Conservation (phyloP, 2,329 filamentous ascomycete genomes). For the Alternaria consortialis region DNA sequence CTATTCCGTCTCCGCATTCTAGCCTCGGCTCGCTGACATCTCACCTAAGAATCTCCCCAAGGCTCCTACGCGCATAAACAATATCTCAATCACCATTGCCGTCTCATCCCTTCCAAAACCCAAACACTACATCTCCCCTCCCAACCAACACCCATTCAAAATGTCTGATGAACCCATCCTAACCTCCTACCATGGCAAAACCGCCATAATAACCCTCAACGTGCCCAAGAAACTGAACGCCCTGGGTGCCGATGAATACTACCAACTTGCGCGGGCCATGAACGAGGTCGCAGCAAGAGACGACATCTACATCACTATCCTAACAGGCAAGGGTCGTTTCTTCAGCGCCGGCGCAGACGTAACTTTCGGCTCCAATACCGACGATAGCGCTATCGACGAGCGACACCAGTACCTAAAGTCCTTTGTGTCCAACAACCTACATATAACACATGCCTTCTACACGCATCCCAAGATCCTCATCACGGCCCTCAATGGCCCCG, state of each 20-base stretch:
- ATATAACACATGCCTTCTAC: slow-evolving; percentile 90
- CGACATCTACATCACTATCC: slow-evolving; percentile 83
- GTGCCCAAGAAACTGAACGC: slow-evolving; percentile 89
- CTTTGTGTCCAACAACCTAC: slow-evolving; percentile 87
- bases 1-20: slow-evolving; percentile 26
- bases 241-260: slow-evolving; percentile 76
- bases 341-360: slow-evolving; percentile 96
- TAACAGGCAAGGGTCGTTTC: slow-evolving; percentile 80
- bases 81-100: slow-evolving; percentile 15
- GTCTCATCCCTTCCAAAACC: neutral
- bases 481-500: slow-evolving; percentile 89
- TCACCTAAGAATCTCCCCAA: slow-evolving; percentile 1
- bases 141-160: neutral
- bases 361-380: slow-evolving; percentile 60
- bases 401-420: slow-evolving; percentile 69
- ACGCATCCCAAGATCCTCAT: slow-evolving; percentile 93
- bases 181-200: slow-evolving; percentile 70
- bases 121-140: neutral
- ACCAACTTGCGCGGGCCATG: slow-evolving; percentile 75
- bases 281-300: slow-evolving; percentile 80
- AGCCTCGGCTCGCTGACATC: slow-evolving; percentile 31
- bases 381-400: slow-evolving; percentile 45
- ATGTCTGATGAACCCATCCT: slow-evolving; percentile 61
- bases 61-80: slow-evolving; percentile 18
- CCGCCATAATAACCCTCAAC: slow-evolving; percentile 88